phyloP scores from a whole-genome alignment of 2,329 filamentous ascomycete genomes.

The Truncatella angustata region DNA sequence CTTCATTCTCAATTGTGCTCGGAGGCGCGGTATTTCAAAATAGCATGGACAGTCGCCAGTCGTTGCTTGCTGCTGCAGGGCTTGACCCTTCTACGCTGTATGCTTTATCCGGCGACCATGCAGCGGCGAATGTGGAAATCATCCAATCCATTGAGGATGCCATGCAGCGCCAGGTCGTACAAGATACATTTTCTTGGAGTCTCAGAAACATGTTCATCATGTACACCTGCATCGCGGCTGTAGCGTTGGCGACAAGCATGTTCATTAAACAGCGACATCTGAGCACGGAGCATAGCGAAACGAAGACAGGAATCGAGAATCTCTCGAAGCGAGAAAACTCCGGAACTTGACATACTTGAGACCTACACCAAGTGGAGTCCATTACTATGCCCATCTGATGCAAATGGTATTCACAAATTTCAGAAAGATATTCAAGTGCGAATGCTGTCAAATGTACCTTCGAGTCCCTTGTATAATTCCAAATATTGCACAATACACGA shows the following conservation, averaged over 20 bases:
- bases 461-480: too few species aligned
- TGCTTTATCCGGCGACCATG: constrained; percentile 37
- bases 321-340: neutral
- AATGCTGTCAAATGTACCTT: too few species aligned
- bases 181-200: constrained; percentile 46
- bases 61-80: constrained; percentile 19
- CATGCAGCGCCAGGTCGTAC: constrained; percentile 35
- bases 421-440: too few species aligned
- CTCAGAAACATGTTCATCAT: constrained; percentile 48
- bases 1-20: constrained; percentile 47
- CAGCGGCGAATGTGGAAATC: constrained; percentile 44
- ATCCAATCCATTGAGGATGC: constrained; percentile 36
- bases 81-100: constrained; percentile 25
- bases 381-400: too few species aligned
- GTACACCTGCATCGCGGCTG: constrained; percentile 39
- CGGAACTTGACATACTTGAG: too few species aligned
- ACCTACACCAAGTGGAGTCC: too few species aligned
- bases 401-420: too few species aligned
- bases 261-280: constrained; percentile 43
- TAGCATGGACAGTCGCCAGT: constrained; percentile 17
- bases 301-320: constrained; percentile 39
- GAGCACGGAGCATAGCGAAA: constrained; percentile 49
- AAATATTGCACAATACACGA: too few species aligned
- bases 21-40: constrained; percentile 46
- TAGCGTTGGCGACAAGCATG: constrained; percentile 37